These are phyloP conservation scores for Lodderomyces beijingensis DNA, from an alignment of 1,139 yeast species.

Conservation along the genomic window DNA sequence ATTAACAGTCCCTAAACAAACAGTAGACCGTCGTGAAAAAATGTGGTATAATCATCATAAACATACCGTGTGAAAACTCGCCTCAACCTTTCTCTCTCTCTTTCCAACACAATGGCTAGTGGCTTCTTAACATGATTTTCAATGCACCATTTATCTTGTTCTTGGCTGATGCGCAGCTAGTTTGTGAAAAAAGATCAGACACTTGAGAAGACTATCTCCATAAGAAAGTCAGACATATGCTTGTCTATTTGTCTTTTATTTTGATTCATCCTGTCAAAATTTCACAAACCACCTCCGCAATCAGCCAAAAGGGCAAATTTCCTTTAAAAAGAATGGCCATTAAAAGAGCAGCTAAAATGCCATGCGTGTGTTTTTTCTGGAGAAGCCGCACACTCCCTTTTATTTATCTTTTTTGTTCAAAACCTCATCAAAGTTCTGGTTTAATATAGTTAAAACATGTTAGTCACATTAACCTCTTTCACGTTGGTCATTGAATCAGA, in stretches of 20 bases:
- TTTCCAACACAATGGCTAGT: conserved; percentile 2
- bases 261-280: conserved; percentile 63
- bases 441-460: too few species aligned
- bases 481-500: conserved; percentile 69
- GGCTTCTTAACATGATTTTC: conserved; percentile 8
- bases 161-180: too few species aligned
- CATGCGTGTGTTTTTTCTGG: conserved; percentile 6
- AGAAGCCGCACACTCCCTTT: too few species aligned
- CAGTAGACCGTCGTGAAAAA: conserved; percentile 99
- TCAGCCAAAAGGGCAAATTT: conserved; percentile 1
- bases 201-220: conserved; percentile 59
- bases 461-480: too few species aligned
- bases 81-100: background rate
- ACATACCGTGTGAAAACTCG: conserved; percentile 25
- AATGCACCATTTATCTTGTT: too few species aligned
- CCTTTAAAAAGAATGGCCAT: too few species aligned
- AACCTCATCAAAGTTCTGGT: too few species aligned
- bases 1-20: conserved; percentile 65
- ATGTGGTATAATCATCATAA: conserved; percentile 90
- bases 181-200: conserved; percentile 54
- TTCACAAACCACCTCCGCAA: background rate
- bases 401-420: too few species aligned
- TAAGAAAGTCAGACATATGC: conserved; percentile 91
- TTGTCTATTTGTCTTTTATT: conserved; percentile 68
- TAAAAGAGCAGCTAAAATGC: conserved; percentile 20